phyloP scores from a whole-genome alignment of 179 eudicot genomes.

The Camellia oleifera region DNA sequence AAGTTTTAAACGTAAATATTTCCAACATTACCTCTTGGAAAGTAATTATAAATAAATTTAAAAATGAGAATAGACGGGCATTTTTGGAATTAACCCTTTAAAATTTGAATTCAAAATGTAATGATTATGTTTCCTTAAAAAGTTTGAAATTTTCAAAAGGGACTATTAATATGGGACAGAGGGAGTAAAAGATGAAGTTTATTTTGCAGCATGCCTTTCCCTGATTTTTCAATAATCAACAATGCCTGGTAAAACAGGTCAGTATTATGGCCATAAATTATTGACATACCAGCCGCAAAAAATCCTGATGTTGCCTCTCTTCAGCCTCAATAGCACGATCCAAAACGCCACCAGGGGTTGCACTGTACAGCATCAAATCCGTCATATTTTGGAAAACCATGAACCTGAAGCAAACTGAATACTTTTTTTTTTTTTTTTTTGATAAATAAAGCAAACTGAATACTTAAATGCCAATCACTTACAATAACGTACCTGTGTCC shows the following conservation, averaged over 20 bases:
- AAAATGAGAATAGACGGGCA: no score
- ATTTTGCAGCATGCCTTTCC: neutral
- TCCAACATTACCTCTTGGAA: no score
- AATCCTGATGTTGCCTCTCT: conserved; percentile 76
- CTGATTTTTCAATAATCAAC: neutral
- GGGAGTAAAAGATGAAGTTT: no score
- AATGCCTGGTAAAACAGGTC: neutral
- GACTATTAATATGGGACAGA: no score
- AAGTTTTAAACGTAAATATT: no score
- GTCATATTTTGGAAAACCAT: conserved; percentile 6
- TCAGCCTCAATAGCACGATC: conserved; percentile 90
- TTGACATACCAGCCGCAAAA: conserved; percentile 63
- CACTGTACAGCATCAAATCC: conserved; percentile 35
- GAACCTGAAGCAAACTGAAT: neutral
- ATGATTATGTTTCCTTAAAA: no score
- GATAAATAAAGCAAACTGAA: neutral
- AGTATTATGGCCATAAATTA: neutral
- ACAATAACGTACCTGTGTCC: conserved; percentile 70
- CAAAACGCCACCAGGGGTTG: conserved; percentile 71
- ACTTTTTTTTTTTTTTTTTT: no score
- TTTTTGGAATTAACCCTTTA: no score
- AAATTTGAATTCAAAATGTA: no score
- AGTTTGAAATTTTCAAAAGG: no score
- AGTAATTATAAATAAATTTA: no score
- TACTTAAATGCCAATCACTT: neutral